Evolutionary conservation across 2,329 filamentous ascomycete species (phyloP), one percentile per base, ranked within the genome.

Genomic region (Sclerotinia spermophila): DNA sequence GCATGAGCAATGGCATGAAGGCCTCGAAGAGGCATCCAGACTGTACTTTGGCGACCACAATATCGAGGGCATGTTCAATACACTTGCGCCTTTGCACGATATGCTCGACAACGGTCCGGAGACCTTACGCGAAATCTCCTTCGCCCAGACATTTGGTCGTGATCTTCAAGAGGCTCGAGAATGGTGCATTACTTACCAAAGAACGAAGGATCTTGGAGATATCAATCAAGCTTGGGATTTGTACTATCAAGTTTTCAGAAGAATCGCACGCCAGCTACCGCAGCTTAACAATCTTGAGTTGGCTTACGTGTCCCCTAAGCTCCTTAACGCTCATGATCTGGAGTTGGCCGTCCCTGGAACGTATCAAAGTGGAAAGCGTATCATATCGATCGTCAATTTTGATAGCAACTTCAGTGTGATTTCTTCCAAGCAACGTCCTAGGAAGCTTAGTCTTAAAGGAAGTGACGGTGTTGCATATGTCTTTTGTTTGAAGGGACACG

Each of bases 1-100:
- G 96, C 96, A 99, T 79, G 96, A 99, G 78, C 92, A 97, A 75
- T 99, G 96, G 96, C 96, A 99, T 75, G 96, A 99, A 81, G 96
- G 92, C 40, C 85, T 99, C 24, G 96, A 99, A 81, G 96, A 99
- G 82, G 96, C 96, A 1, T 97, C 94, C 44, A 89, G 96, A 68
- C 84, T 99, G 27, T 99, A 98, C 84, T 99, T 99, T 81, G 96
- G 95, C 72, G 95, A 98, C 77, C 92, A 96, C 78, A 97, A 99
- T 80, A 96, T 98, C 59, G 92, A 97, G 72, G 96, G 95, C 78
- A 99, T 99, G 96, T 96, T 99, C 80, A 87, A 89, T 17, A 94
- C 92, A 0, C 87, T 99, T 7, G 92, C 92, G 65, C 96, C 96
- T 10, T 85, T 99, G 35, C 96, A 99, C 79, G 92, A 94, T 56